Percentiles rank a stretch among this genome's conserved stretches.
Conservation (phyloP, 306 rosid genomes). For the Gillenia trifoliata region DNA sequence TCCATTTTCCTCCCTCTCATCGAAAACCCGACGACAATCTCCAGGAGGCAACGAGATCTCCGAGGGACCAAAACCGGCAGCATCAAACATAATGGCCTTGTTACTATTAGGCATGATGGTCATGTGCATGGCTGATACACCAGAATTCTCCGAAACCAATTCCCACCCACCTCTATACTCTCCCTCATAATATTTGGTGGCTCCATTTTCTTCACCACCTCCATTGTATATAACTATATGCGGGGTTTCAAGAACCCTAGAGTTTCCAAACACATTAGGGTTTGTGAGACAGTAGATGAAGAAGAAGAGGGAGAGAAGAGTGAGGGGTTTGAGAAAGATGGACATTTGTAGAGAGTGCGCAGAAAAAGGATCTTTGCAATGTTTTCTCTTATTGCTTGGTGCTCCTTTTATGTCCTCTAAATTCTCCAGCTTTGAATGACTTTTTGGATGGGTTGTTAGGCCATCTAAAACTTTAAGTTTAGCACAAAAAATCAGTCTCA, state of each 20-base stretch:
- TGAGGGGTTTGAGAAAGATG: slow-evolving; percentile 5
- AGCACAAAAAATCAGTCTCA: too few species aligned
- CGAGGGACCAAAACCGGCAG: slow-evolving; percentile 12
- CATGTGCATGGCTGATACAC: slow-evolving; percentile 17
- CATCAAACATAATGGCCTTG: slow-evolving; percentile 6
- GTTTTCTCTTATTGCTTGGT: neutral
- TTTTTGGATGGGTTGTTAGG: neutral
- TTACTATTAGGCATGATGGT: slow-evolving; percentile 1
- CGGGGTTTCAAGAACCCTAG: neutral
- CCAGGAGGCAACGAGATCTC: slow-evolving; percentile 5
- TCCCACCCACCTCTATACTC: slow-evolving; percentile 11
- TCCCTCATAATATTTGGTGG: neutral
- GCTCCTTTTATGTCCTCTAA: neutral
- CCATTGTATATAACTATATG: neutral
- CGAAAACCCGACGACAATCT: neutral
- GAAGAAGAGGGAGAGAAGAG: slow-evolving; percentile 4
- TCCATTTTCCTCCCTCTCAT: neutral
- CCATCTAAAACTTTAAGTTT: too few species aligned
- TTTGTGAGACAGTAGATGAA: neutral
- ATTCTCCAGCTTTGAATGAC: slow-evolving; percentile 8
- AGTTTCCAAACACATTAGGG: neutral
- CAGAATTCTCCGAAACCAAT: slow-evolving; percentile 11
- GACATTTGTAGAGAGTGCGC: neutral
- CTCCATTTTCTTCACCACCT: neutral
- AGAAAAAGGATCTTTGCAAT: neutral